Base-by-base conservation (phyloP, 2,329 filamentous ascomycete species). In the Epichloe brachyelytri region DNA sequence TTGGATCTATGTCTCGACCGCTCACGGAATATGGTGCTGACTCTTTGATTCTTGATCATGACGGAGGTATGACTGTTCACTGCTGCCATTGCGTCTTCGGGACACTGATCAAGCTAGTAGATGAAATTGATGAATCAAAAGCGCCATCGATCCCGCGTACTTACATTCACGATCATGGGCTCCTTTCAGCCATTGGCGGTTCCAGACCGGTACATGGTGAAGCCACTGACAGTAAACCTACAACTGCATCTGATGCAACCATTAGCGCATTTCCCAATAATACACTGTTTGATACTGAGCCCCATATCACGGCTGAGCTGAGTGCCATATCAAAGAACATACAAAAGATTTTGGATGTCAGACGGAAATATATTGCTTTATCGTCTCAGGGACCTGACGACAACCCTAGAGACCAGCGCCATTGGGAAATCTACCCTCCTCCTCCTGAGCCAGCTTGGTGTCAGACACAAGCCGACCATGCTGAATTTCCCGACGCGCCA, bases 381-480 rank as follows among this genome's bases (percentile, higher is more conserved):
- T 97, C 93, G 0, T 72, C 90, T 19, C 93, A 98, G 63, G 79
- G 85, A 10, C 77, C 83, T 7, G 77, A 80, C 12, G 88, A 95
- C 63, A 96, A 97, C 58, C 93, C 93, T 1, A 88, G 88, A 60
- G 89, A 97, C 63, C 79, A 85, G 17, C 77, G 83, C 0, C 78
- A 75, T 47, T 98, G 91, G 91, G 76, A 78, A 50, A 88, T 98
- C 43, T 97, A 97, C 61, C 93, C 93, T 10, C 82, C 87, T 14
- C 90, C 90, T 4, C 93, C 91, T 5, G 87, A 94, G 60, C 93
- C 93, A 15, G 87, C 88, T 2, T 97, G 93, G 91, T 65, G 48
- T 60, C 66, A 53, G 60, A 65, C 51, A 60, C 62, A 49, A 3
- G 55, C 53, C 6, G 56, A 51, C 19, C 46, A 59, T 43, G 34